Conservation (phyloP, 2,329 filamentous ascomycete genomes). For the Neonectria sp. region DNA sequence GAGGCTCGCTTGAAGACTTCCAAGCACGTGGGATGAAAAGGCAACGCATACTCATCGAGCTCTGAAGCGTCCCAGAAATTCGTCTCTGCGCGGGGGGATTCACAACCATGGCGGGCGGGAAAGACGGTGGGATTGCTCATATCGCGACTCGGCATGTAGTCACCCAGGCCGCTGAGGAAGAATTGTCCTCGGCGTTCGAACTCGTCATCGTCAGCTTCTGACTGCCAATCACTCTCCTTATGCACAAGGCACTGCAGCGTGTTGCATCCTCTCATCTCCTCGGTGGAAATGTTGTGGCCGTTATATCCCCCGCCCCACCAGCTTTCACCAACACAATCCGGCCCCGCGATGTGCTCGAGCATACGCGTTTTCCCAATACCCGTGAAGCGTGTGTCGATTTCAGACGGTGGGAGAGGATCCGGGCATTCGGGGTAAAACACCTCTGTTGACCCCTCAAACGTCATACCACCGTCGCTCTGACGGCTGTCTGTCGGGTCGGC, state of each 20-base stretch:
- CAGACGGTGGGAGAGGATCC: not conserved
- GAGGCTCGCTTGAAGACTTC: conserved; percentile 49
- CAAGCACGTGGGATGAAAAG: conserved; percentile 50
- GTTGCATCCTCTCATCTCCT: conserved; percentile 47
- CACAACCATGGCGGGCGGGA: conserved; percentile 31
- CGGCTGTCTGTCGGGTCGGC: not conserved
- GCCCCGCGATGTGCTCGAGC: conserved; percentile 45
- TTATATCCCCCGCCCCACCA: conserved; percentile 34
- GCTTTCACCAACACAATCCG: conserved; percentile 24
- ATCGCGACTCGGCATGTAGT: conserved; percentile 33
- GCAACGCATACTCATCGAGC: conserved; percentile 29
- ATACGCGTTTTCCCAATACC: conserved; percentile 11
- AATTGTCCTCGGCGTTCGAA: conserved; percentile 35
- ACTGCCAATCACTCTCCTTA: conserved; percentile 37
- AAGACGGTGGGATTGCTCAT: conserved; percentile 1
- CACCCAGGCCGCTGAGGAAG: conserved; percentile 41
- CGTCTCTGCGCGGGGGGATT: not conserved
- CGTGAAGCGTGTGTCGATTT: conserved; percentile 24
- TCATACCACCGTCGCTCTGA: not conserved
- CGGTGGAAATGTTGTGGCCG: conserved; percentile 41
- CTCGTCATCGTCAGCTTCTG: conserved; percentile 34
- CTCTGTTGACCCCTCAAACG: not conserved
- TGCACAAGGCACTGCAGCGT: conserved; percentile 45
- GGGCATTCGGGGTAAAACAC: not conserved
- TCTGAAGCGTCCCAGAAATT: conserved; percentile 26